These are phyloP conservation scores for Wickerhamiella spandovensis DNA, from an alignment of 805 yeast genomes.

Conservation along the genomic window DNA sequence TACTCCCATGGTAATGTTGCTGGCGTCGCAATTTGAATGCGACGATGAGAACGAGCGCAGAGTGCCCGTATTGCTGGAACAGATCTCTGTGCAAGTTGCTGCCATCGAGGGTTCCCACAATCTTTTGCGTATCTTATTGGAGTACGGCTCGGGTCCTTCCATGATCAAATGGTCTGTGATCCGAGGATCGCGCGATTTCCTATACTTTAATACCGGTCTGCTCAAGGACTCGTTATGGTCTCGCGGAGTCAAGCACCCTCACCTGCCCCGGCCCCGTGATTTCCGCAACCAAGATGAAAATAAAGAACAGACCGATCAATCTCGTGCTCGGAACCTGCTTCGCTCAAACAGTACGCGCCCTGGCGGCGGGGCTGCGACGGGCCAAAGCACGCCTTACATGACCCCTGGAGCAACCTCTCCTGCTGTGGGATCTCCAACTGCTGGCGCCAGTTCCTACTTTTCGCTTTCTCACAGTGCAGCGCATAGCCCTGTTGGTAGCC, in stretches of 20 bases:
- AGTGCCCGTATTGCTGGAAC: slow-evolving; percentile 68
- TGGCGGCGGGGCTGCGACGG: too few species aligned
- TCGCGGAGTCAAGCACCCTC: slow-evolving; percentile 26
- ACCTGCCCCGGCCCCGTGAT: slow-evolving; percentile 29
- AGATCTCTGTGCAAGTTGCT: slow-evolving; percentile 52
- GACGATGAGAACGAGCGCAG: slow-evolving; percentile 52
- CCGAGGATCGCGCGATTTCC: slow-evolving; percentile 58
- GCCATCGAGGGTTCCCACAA: slow-evolving; percentile 30
- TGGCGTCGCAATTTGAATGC: slow-evolving; percentile 59
- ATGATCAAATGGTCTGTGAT: slow-evolving; percentile 69
- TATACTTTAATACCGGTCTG: slow-evolving; percentile 55
- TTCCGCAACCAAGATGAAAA: slow-evolving; percentile 1
- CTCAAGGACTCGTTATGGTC: slow-evolving; percentile 3
- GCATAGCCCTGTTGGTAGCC: neutral
- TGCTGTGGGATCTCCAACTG: neutral
- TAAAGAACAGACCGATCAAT: neutral
- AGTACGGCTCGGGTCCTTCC: slow-evolving; percentile 78
- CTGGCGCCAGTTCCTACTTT: neutral
- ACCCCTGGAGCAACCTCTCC: neutral
- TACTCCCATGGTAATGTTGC: slow-evolving; percentile 50
- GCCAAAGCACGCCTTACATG: neutral
- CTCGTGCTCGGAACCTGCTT: neutral
- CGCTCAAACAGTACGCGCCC: neutral
- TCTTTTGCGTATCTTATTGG: slow-evolving; percentile 53
- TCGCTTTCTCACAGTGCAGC: neutral